Percentiles rank a stretch among this genome's conserved stretches.
These are phyloP conservation scores for Candolleomyces eurysporus DNA, from an alignment of 768 basidiomycete genomes.

Conservation along the genomic window DNA sequence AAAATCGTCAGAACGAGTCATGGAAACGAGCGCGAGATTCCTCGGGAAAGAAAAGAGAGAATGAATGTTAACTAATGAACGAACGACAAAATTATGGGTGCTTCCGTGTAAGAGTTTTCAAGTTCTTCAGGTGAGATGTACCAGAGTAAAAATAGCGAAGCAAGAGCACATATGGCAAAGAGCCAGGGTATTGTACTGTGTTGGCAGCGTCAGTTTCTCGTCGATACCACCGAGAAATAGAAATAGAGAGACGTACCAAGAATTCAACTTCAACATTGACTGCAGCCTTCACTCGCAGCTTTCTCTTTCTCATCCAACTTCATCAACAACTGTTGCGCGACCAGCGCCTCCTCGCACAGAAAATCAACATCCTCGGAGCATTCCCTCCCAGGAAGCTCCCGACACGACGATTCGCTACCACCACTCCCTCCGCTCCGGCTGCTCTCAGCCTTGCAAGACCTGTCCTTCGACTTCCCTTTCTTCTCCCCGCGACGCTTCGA, in stretches of 20 bases:
- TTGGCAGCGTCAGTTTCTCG: too few relatives aligned
- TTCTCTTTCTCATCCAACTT: constrained; percentile 19
- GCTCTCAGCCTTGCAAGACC: constrained; percentile 1
- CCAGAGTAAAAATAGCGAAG: too few relatives aligned
- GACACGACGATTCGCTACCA: background rate
- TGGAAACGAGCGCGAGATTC: background rate
- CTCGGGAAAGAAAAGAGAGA: background rate
- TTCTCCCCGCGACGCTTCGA: constrained; percentile 2
- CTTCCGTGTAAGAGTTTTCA: too few relatives aligned
- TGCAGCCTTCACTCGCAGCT: background rate
- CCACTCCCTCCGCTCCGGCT: background rate
- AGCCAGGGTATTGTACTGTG: too few relatives aligned
- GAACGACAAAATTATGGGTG: background rate
- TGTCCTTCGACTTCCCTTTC: background rate
- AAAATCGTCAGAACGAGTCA: background rate
- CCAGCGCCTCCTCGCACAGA: constrained; percentile 31
- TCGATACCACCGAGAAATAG: background rate
- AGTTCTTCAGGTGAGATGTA: too few relatives aligned
- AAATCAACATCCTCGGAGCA: constrained; percentile 22
- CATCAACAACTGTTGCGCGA: constrained; percentile 31
- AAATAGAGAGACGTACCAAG: background rate
- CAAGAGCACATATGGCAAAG: too few relatives aligned
- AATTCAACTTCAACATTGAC: background rate
- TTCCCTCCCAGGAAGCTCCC: background rate
- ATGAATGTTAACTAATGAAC: background rate